Conservation (phyloP, 2,329 filamentous ascomycete species). For the Botrytis pseudocinerea region DNA sequence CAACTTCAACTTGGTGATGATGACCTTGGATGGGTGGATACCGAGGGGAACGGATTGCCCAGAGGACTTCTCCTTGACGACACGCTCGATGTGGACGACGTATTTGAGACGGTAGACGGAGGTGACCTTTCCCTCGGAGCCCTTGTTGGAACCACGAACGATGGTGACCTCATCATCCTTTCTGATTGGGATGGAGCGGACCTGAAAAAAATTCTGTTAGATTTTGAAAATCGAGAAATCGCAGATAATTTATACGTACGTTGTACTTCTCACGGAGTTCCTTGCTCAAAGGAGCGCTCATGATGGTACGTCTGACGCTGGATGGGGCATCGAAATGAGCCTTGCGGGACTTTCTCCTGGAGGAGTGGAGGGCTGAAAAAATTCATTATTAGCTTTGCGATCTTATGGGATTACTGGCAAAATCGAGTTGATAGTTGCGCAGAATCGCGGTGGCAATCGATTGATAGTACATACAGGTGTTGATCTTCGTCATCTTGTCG, state of each 20-base stretch:
- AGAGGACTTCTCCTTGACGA: slow-evolving; percentile 95
- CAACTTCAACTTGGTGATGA: slow-evolving; percentile 98
- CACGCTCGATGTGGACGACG: slow-evolving; percentile 93
- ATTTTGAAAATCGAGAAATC: slow-evolving; percentile 21
- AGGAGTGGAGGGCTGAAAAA: slow-evolving; percentile 66
- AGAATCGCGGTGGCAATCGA: slow-evolving; percentile 8
- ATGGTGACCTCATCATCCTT: slow-evolving; percentile 96
- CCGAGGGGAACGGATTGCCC: slow-evolving; percentile 94
- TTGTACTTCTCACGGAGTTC: slow-evolving; percentile 99
- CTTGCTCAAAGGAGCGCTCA: slow-evolving; percentile 94
- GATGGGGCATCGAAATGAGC: slow-evolving; percentile 96
- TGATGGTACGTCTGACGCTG: slow-evolving; percentile 90
- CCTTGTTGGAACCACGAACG: slow-evolving; percentile 92
- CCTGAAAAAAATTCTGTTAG: slow-evolving; percentile 52
- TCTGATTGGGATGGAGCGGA: slow-evolving; percentile 93
- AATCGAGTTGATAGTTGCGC: not conserved
- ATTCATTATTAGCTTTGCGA: slow-evolving; percentile 26
- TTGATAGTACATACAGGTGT: slow-evolving; percentile 50
- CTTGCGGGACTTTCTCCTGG: slow-evolving; percentile 98
- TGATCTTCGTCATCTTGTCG: slow-evolving; percentile 71
- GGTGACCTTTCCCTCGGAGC: slow-evolving; percentile 96
- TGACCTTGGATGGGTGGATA: slow-evolving; percentile 93
- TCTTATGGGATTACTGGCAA: not conserved
- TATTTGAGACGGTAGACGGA: slow-evolving; percentile 99
- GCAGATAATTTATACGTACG: slow-evolving; percentile 56